phyloP scores from a whole-genome alignment of 2,329 filamentous ascomycete species.

The Exophiala oligosperma region DNA sequence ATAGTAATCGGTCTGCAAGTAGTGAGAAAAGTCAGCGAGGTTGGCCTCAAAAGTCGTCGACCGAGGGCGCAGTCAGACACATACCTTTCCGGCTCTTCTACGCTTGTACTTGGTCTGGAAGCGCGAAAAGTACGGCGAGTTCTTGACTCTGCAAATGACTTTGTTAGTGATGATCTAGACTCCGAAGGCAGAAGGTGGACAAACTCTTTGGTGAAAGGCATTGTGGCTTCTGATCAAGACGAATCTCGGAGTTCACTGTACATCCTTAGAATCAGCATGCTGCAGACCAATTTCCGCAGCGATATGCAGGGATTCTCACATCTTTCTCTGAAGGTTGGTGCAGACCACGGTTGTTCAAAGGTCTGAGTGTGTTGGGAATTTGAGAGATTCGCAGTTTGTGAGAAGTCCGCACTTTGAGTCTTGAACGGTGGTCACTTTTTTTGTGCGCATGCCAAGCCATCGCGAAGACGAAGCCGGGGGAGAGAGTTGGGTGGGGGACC shows the following conservation, averaged over 20 bases:
- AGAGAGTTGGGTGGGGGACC: too few species aligned
- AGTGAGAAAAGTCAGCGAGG: slow-evolving; percentile 1
- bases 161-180: slow-evolving; percentile 3
- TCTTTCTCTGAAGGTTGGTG: slow-evolving; percentile 10
- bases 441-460: too few species aligned
- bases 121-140: slow-evolving; percentile 95
- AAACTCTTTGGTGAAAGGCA: slow-evolving; percentile 76
- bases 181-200: slow-evolving; percentile 2
- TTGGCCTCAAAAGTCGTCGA: too few species aligned
- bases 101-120: slow-evolving; percentile 99
- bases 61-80: background rate
- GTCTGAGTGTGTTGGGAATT: too few species aligned
- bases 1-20: slow-evolving; percentile 92
- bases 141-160: slow-evolving; percentile 66
- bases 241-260: slow-evolving; percentile 26
- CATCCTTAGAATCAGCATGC: slow-evolving; percentile 95
- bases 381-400: too few species aligned
- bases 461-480: too few species aligned
- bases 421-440: too few species aligned
- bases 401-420: too few species aligned
- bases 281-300: slow-evolving; percentile 93
- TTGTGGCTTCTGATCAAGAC: slow-evolving; percentile 14
- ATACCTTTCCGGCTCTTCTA: slow-evolving; percentile 72
- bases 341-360: background rate
- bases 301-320: slow-evolving; percentile 86